Base-by-base conservation (phyloP, 208 protist species). In the Acanthamoeba castellanii region DNA sequence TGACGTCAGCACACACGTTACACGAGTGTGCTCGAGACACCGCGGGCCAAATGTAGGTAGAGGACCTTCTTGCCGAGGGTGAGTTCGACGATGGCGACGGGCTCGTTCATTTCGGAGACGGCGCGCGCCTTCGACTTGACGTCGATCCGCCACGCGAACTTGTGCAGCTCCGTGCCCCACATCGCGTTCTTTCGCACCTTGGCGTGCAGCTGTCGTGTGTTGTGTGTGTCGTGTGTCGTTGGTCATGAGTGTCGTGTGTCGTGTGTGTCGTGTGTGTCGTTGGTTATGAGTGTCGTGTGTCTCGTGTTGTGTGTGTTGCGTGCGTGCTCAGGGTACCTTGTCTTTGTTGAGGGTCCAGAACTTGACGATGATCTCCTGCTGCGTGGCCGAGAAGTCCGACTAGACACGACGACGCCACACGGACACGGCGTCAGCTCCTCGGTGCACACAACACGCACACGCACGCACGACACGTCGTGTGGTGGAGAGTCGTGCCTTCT, bases 61-160 rank as follows among this genome's bases (percentile, higher is more conserved):
- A n/a, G 52, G 11, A 74, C 66, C 66, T 74, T 8, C 25, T 85
- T 45, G 45, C 45, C 76, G 34, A 85, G 76, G 42, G 45, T 85
- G 76, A 94, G 91, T n/a, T 94, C 91, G 11, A 94, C 52, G 52
- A 94, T 85, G 22, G 91, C 91, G 42, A 76, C 64, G 18, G 52
- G 91, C 42, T 94, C 91, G 91, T 94, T 94, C 34, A 94, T 90
- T 37, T 94, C 91, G 30, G 91, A 6, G 22, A 68, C 70, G 30
- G 30, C 42, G 22, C 72, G 57, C 14, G 91, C 57, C 27, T 88
- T 78, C 13, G 91, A 50, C 64, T 94, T 94, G 72, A 94, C 91
- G 64, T 94, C 91, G 42, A 94, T 94, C 16, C 91, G 52, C 57
- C 72, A 94, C 22, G 91, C n/a, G 22, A 94, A 47, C 42, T 94